Base-by-base conservation (phyloP, 441 rosid genomes). In the Brassica balearica region DNA sequence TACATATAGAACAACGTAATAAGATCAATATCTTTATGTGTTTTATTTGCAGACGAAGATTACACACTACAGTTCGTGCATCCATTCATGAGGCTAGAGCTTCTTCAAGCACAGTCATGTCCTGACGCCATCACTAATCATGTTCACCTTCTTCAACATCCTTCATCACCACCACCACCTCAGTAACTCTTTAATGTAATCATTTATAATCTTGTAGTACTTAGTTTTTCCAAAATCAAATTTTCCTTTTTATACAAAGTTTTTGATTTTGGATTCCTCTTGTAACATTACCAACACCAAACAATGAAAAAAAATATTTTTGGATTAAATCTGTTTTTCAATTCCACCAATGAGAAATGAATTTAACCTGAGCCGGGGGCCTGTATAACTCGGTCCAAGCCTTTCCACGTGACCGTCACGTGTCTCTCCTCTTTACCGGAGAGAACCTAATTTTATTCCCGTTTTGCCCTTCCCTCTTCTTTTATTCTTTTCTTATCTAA, bases 91-190 rank as follows among this genome's bases (percentile, higher is more conserved):
- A 88, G 98, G 1, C 82, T 95, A 63, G 99, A 93, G 92, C 99
- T 95, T 75, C 92, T 92, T 34, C 99, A 93, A 82, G 95, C 91
- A 4, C 90, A 87, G 14, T 89, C 96, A 69, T 92, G 98, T 77
- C 95, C 99, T 1, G 97, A 91, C 36, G 86, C 85, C 15, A 95
- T 93, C 32, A 80, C 91, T 41, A 83, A 84, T 67, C 98, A 93
- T 79, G 61, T 79, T 75, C 71, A 79, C 70, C 67, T 69, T 62
- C 82, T 74, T 69, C 82, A 79, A 79, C 41, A 75, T 14, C 83
- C 77, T 65, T 23, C 80, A 20, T 75, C 82, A 80, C 62, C 78
- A 36, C 73, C 62, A 53, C 59, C 27, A 1, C 81, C 69, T 79
- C 43, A 74, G 71, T 79, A 79, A 79, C 78, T 56, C 62, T 8